Percentiles rank a stretch among this genome's conserved stretches.
Conservation (phyloP, 768 basidiomycete species). For the Xerocomellus dryophilus region DNA sequence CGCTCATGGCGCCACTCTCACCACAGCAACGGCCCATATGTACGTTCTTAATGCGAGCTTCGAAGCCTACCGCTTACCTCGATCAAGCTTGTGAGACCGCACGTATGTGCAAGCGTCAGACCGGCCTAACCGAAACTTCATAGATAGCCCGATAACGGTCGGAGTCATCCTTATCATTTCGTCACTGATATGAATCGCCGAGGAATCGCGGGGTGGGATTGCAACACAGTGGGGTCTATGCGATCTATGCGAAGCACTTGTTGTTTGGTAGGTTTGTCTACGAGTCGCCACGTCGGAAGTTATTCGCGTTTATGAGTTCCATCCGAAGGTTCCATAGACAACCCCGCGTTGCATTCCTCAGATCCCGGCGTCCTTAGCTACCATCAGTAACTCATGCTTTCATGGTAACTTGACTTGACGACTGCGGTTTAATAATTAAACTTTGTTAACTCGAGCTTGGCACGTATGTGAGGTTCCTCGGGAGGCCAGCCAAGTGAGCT, state of each 20-base stretch:
- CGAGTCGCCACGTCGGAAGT: background rate
- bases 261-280: background rate
- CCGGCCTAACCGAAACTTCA: background rate
- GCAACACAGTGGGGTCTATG: background rate
- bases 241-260: background rate
- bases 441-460: background rate
- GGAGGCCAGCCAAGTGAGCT: background rate
- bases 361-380: constrained; percentile 7
- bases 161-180: background rate
- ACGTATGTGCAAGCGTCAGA: background rate
- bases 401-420: constrained; percentile 11
- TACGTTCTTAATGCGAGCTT: background rate
- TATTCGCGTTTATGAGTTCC: background rate
- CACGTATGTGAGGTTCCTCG: background rate
- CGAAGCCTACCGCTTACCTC: background rate
- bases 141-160: constrained; percentile 9
- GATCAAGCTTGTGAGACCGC: background rate
- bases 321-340: background rate
- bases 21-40: constrained; percentile 12
- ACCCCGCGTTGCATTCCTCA: background rate
- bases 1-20: background rate
- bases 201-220: background rate
- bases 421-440: constrained; percentile 13
- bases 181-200: background rate
- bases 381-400: constrained; percentile 14